phyloP scores from a whole-genome alignment of 345 rosid genomes.

The Arabidopsis suecica region DNA sequence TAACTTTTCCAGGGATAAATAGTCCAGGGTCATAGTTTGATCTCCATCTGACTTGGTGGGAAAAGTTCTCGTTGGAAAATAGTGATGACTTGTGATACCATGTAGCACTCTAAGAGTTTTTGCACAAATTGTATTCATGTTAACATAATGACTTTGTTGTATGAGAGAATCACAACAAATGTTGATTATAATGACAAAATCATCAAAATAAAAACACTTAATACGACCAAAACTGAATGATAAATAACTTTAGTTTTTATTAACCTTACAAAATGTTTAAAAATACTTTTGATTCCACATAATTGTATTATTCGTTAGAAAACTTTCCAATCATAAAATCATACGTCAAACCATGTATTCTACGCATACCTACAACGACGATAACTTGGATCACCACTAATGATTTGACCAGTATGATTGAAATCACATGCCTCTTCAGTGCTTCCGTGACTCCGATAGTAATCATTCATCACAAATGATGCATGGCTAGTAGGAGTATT shows the following conservation, averaged over 20 bases:
- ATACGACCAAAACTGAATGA: not conserved
- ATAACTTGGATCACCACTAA: not conserved
- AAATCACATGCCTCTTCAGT: not conserved
- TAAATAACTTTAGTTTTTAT: not conserved
- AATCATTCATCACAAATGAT: conserved; percentile 19
- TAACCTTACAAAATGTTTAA: not conserved
- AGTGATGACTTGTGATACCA: too few species aligned
- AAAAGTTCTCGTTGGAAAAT: too few species aligned
- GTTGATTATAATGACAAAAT: not conserved
- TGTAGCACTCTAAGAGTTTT: too few species aligned
- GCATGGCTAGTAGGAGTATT: not conserved
- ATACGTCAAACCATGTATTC: not conserved
- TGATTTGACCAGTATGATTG: not conserved
- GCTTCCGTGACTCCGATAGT: not conserved
- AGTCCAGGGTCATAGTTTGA: too few species aligned
- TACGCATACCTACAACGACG: not conserved
- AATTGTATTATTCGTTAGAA: not conserved
- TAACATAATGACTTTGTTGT: too few species aligned
- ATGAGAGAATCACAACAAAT: too few species aligned
- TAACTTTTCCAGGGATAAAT: too few species aligned
- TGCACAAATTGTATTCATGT: too few species aligned
- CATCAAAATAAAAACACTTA: not conserved
- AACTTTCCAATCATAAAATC: not conserved
- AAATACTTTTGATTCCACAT: not conserved
- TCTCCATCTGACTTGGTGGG: too few species aligned